phyloP scores from a whole-genome alignment of 257 asterid genomes.

The Solanum gracilifrons region DNA sequence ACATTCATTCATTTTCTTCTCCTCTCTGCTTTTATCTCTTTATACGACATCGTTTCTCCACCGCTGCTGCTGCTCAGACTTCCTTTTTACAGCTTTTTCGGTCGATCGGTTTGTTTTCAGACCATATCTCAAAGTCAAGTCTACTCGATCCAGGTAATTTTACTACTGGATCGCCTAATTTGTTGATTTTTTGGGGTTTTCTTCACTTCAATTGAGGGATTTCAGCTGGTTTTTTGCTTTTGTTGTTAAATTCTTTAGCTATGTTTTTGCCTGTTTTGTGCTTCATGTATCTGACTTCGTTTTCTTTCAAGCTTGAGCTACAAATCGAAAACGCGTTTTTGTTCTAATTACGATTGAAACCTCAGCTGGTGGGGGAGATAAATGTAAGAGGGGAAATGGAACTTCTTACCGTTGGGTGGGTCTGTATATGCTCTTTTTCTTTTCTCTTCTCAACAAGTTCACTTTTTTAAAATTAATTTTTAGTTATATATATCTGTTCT shows the following conservation, averaged over 20 bases:
- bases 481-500: not conserved
- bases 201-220: not conserved
- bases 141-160: not conserved
- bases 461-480: not conserved
- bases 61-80: constrained; percentile 7
- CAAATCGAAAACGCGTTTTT: not conserved
- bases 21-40: constrained; percentile 5
- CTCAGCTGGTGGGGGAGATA: not conserved
- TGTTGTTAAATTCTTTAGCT: not conserved
- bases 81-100: not conserved
- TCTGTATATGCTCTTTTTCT: not conserved
- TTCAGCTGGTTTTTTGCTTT: not conserved
- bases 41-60: constrained; percentile 15
- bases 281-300: not conserved
- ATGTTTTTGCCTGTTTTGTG: not conserved
- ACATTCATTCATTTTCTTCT: not conserved
- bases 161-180: constrained; percentile 7
- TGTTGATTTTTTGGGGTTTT: not conserved
- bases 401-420: not conserved
- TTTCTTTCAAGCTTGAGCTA: not conserved
- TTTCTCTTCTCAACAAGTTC: not conserved
- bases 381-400: not conserved
- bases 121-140: not conserved
- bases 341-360: not conserved
- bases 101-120: constrained; percentile 10